phyloP scores from a whole-genome alignment of 768 basidiomycete species.

The Xanthoconium stramineum region DNA sequence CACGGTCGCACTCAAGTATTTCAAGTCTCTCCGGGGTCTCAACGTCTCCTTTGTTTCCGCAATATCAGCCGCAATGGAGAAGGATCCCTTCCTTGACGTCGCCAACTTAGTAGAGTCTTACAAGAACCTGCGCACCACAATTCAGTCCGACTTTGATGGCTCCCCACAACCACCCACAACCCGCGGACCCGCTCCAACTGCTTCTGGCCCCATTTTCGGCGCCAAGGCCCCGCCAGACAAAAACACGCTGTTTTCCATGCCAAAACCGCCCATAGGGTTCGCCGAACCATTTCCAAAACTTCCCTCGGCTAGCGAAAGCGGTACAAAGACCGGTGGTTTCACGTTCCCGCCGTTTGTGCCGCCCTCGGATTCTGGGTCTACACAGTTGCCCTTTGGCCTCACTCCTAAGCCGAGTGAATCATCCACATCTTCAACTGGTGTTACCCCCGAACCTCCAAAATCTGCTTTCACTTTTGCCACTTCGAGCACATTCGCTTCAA shows the following conservation, averaged over 20 bases:
- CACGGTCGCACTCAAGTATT: slow-evolving; percentile 49
- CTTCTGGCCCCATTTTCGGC: slow-evolving; percentile 12
- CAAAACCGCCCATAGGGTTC: slow-evolving; percentile 33
- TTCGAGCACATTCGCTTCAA: slow-evolving; percentile 5
- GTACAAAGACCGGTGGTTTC: slow-evolving; percentile 20
- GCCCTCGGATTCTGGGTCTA: slow-evolving; percentile 10
- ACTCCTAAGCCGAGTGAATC: slow-evolving; percentile 20
- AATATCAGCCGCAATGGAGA: slow-evolving; percentile 54
- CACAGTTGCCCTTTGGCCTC: slow-evolving; percentile 12
- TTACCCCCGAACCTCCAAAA: slow-evolving; percentile 24
- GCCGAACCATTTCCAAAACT: slow-evolving; percentile 10
- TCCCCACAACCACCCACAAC: slow-evolving; percentile 18
- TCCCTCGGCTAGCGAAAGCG: slow-evolving; percentile 16
- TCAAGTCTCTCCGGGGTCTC: slow-evolving; percentile 68
- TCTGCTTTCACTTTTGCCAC: slow-evolving; percentile 27
- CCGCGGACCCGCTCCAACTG: slow-evolving; percentile 6
- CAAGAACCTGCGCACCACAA: slow-evolving; percentile 48
- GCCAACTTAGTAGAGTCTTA: slow-evolving; percentile 56
- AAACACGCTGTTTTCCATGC: slow-evolving; percentile 23
- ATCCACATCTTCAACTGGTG: slow-evolving; percentile 7
- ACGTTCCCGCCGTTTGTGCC: slow-evolving; percentile 26
- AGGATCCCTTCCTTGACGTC: slow-evolving; percentile 70
- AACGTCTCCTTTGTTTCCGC: slow-evolving; percentile 64
- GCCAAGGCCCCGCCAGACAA: slow-evolving; percentile 16
- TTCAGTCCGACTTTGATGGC: slow-evolving; percentile 55